Base-by-base conservation (phyloP, 2,329 filamentous ascomycete genomes). In the Drechslera avenae region DNA sequence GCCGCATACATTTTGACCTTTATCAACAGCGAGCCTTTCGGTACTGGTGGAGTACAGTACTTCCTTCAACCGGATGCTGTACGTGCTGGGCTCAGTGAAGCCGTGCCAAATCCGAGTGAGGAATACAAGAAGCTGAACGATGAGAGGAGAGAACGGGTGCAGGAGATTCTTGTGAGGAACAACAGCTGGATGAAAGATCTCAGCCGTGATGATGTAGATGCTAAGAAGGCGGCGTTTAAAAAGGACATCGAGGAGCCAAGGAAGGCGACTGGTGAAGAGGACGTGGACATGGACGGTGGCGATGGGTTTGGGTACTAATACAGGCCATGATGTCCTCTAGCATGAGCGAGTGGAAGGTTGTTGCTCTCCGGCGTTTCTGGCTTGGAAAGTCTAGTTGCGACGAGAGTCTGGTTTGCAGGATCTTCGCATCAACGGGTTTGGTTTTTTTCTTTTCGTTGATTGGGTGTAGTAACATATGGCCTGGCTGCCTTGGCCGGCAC, bases 131-230 rank as follows among this genome's bases (percentile, higher is more conserved):
- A 56, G 16, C 53, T 70, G 9, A 60, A 57, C 9, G 63, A 68
- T 9, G 54, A 59, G 17, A 65, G 74, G 32, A 62, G 68, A 9
- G 71, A 75, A 21, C 69, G 73, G 39, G 67, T 72, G 1, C 69
- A 71, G 53, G 78, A 80, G 52, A 64, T 68, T 21, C 70, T 75
- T n/a, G 67, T 76, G 26, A 69, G 73, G 50, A 79, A 78, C 56
- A 78, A 76, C 48, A 64, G 60, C 2, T 78, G 72, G 63, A 80
- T 80, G 78, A 76, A 73, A 58, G 76, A 75, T 31, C 50, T 77
- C 39, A 74, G 69, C 48, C 74, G 73, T 41, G 76, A 79, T 31
- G 77, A 78, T 28, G 76, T 80, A 7, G 78, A 80, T 56, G 69
- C 67, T 18, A 69, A 66, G 53, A 79, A 79, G 54, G 52, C 58